These are phyloP conservation scores for Ophiocordyceps camponoti-rufipedis DNA, from an alignment of 2,329 filamentous ascomycete genomes.

Conservation along the genomic window DNA sequence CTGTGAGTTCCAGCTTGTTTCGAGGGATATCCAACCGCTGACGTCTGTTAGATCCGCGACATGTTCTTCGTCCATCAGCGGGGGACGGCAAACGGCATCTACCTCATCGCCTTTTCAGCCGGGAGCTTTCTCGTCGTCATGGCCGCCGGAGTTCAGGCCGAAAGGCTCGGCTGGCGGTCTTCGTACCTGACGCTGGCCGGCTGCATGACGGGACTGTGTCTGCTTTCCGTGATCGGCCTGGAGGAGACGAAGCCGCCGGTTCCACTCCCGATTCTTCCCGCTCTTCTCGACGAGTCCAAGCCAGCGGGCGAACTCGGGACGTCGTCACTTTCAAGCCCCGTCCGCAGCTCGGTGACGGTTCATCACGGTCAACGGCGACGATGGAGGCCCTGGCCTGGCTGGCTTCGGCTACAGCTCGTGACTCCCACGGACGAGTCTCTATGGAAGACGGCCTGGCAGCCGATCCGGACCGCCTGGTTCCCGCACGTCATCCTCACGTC, in stretches of 20 bases:
- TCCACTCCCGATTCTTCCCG: slow-evolving; percentile 1
- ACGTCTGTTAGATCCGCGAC: slow-evolving; percentile 9
- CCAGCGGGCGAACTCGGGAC: background rate
- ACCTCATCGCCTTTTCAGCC: slow-evolving; percentile 13
- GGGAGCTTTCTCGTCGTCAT: slow-evolving; percentile 13
- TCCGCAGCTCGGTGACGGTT: background rate
- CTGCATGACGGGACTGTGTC: background rate
- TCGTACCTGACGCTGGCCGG: slow-evolving; percentile 7
- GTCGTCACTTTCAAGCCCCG: background rate
- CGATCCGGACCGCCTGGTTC: slow-evolving; percentile 9
- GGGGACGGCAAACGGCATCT: slow-evolving; percentile 13
- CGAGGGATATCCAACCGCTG: too few relatives aligned
- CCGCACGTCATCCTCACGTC: slow-evolving; percentile 20
- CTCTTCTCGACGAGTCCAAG: background rate
- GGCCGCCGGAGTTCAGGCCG: slow-evolving; percentile 10
- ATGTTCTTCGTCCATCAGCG: slow-evolving; percentile 15
- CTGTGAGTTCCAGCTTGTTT: slow-evolving; percentile 4
- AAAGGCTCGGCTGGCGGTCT: slow-evolving; percentile 7
- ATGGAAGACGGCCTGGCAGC: slow-evolving; percentile 6
- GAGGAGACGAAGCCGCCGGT: slow-evolving; percentile 12
- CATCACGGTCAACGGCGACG: background rate
- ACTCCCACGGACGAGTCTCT: slow-evolving; percentile 6
- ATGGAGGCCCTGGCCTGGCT: background rate
- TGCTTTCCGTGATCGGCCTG: slow-evolving; percentile 6
- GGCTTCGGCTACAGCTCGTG: slow-evolving; percentile 1